Evolutionary conservation across 2,329 filamentous ascomycete species (phyloP), one percentile per base, ranked within the genome.

Genomic region (Juglanconis oblonga): DNA sequence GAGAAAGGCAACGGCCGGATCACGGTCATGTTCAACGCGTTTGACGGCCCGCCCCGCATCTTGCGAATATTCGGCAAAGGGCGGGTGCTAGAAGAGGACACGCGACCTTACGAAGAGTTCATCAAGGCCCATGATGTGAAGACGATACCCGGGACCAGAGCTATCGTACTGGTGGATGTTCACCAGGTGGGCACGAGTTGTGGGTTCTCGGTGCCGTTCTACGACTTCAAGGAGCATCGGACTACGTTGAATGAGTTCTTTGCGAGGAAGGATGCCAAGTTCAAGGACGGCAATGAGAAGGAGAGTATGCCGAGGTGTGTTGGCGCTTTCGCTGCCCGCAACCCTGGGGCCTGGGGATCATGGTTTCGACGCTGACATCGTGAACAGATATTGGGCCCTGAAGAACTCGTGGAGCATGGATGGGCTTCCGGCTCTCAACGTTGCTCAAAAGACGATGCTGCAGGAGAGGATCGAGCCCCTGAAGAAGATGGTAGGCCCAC

Each of bases 1-100:
- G 90, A 94, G 69, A 71, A 70, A 0, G 69, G 68, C 5, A 93
- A 93, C 67, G 88, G 87, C 35, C 83, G 90, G 14, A 81, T 90
- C 17, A 91, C 88, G 5, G 75, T 93, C 68, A 87, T 92, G 81
- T 91, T 92, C 74, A 88, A 59, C 36, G 72, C 74, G 2, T 77
- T 77, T 53, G 72, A 76, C 33, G 73, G 74, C 0, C 67, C 73
- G 10, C 71, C 76, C 1, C 70, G 72, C 44, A 77, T 77, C 56
- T 58, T 77, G 11, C 64, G 76, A 3, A 64, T 77, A 5, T 77
- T 72, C 62, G 75, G 76, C 17, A 70, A 70, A 50, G 73, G 75
- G 5, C 67, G 65, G 3, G 74, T 75, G 3, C 66, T 77, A 3
- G 75, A 77, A 66, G 65, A 64, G 49, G 71, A 67, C 7, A 71